phyloP scores from a whole-genome alignment of 108 stramenopile genomes.

The Schizochytrium sp. region DNA sequence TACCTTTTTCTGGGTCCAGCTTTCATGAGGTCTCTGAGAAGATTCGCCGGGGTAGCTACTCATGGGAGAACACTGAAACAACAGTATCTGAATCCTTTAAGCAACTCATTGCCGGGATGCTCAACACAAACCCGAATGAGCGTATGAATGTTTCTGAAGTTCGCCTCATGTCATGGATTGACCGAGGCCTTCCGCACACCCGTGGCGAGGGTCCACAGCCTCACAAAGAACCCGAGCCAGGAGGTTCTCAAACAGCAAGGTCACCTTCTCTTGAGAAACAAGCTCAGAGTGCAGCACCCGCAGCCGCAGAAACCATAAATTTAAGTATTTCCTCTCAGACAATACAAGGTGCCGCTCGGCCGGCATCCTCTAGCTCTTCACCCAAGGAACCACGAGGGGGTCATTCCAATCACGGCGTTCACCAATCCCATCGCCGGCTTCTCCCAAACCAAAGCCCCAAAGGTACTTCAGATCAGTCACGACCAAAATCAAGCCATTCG shows the following conservation, averaged over 20 bases:
- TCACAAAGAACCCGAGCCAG: neutral
- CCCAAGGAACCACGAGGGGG: neutral
- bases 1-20: conserved; percentile 36
- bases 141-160: conserved; percentile 49
- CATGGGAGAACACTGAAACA: neutral
- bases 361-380: neutral
- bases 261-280: neutral
- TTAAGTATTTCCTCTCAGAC: neutral
- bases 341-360: neutral
- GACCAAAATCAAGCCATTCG: neutral
- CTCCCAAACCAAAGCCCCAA: neutral
- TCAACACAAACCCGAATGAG: conserved; percentile 34
- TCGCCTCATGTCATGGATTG: conserved; percentile 58
- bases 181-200: conserved; percentile 52
- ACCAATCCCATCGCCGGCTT: neutral
- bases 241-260: neutral
- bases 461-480: neutral
- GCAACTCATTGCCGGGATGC: conserved; percentile 50
- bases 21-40: conserved; percentile 10
- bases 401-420: neutral
- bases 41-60: neutral
- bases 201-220: neutral
- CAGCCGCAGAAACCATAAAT: neutral
- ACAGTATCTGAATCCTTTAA: neutral
- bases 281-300: too few species aligned